Conservation (phyloP, 2,329 filamentous ascomycete species). For the Colletotrichum euphorbiae region DNA sequence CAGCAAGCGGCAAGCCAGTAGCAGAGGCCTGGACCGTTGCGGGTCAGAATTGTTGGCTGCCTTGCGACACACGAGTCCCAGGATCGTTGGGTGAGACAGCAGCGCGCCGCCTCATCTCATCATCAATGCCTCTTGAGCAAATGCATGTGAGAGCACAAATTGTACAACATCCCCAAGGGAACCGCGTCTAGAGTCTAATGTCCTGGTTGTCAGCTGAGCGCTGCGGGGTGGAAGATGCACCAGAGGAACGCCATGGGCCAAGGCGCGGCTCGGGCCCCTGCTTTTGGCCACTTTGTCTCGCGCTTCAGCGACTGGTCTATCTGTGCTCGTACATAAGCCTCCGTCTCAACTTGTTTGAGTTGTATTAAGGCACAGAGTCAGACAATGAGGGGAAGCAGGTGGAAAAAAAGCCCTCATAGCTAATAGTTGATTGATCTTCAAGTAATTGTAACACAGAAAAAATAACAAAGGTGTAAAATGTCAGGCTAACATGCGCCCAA, state of each 20-base stretch:
- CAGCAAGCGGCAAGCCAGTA: neutral
- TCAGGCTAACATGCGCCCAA: neutral
- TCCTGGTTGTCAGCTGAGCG: slow-evolving; percentile 30
- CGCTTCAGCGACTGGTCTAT: slow-evolving; percentile 17
- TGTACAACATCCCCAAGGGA: slow-evolving; percentile 25
- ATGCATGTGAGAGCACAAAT: slow-evolving; percentile 19
- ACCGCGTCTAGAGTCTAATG: slow-evolving; percentile 4
- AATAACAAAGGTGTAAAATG: neutral
- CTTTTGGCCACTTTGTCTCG: slow-evolving; percentile 24
- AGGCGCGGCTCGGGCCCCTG: slow-evolving; percentile 30
- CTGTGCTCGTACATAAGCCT: slow-evolving; percentile 37
- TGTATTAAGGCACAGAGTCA: slow-evolving; percentile 34
- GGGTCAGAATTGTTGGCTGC: neutral
- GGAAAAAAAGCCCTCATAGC: neutral
- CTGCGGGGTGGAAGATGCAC: slow-evolving; percentile 6
- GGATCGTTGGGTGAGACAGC: slow-evolving; percentile 30
- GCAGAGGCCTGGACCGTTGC: neutral
- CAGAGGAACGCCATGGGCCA: neutral
- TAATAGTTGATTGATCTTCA: slow-evolving; percentile 3
- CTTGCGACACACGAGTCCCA: neutral
- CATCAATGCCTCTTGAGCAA: slow-evolving; percentile 29
- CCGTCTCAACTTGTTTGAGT: slow-evolving; percentile 40
- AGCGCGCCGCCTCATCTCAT: slow-evolving; percentile 37
- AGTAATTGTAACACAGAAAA: neutral
- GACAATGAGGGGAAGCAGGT: slow-evolving; percentile 25